Percentiles rank a stretch among this genome's conserved stretches.
These are phyloP conservation scores for Funneliformis caledonium DNA, from an alignment of 371 early-diverging fungal species.

Conservation along the genomic window DNA sequence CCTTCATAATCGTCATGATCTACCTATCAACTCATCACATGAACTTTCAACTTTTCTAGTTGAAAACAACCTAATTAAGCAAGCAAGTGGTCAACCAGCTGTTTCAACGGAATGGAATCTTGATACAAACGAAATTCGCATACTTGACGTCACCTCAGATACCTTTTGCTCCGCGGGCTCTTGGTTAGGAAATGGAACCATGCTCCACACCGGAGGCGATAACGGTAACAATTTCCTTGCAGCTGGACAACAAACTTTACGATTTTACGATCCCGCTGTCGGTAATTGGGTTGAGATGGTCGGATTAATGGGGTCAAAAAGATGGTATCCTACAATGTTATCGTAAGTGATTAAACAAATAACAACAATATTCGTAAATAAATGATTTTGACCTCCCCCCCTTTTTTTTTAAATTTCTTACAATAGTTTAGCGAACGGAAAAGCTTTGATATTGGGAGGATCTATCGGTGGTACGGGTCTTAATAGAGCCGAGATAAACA, in stretches of 20 bases:
- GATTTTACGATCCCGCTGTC: slow-evolving; percentile 55
- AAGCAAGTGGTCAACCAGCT: neutral
- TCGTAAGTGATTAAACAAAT: neutral
- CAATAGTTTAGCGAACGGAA: slow-evolving; percentile 52
- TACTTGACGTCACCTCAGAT: slow-evolving; percentile 56
- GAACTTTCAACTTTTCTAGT: neutral
- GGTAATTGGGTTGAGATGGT: slow-evolving; percentile 35
- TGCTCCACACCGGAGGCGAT: slow-evolving; percentile 66
- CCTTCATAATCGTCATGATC: neutral
- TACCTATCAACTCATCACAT: neutral
- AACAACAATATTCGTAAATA: too few species aligned
- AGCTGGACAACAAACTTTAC: slow-evolving; percentile 60
- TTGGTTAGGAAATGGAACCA: slow-evolving; percentile 60
- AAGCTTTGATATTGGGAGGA: slow-evolving; percentile 62
- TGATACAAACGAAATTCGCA: slow-evolving; percentile 51
- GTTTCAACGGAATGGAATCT: slow-evolving; percentile 54
- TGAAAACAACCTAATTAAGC: neutral
- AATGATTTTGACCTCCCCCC: too few species aligned
- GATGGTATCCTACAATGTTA: slow-evolving; percentile 48
- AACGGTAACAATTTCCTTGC: slow-evolving; percentile 43
- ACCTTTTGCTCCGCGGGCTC: slow-evolving; percentile 70
- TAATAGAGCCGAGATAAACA: slow-evolving; percentile 57
- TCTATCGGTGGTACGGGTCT: slow-evolving; percentile 55
- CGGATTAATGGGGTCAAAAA: slow-evolving; percentile 44
- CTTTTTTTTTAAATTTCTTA: neutral